Evolutionary conservation across 768 basidiomycete species (phyloP), one percentile per base, ranked within the genome.

Genomic region (Amanita fuliginea): DNA sequence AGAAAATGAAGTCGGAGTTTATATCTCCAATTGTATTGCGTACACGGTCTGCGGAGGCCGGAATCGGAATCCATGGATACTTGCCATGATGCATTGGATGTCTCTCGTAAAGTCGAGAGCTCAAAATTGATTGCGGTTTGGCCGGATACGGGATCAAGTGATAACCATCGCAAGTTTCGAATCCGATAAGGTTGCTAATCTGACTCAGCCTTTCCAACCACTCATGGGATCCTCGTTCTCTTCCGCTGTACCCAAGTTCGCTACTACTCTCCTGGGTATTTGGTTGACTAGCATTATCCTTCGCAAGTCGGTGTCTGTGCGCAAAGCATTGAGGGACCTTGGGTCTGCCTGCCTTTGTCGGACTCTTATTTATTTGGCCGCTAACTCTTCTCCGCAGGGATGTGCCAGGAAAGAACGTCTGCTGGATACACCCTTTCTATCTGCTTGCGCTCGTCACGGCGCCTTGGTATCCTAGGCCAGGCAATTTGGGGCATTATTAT

Each of bases 401-500:
- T 18, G 37, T 21, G 5, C 48, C 48, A 4, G 47, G 48, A 41
- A 36, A 28, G 6, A 28, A 8, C 7, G 19, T 49, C 30, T 4
- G 32, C 5, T 42, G 37, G 48, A 16, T 72, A 24, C 53, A 63
- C 33, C 71, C 73, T 0, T 64, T 67, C 36, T 54, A 61, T 2
- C 16, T 59, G 6, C 0, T 59, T 1, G 45, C 65, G 4, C 33
- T 68, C 6, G 37, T 62, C 0, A 1, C 64, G 0, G 70, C 60
- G 0, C 42, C 60, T 1, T 54, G 53, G 16, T 73, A 66, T 49
- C 73, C 72, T 16, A 42, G 41, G 1, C 57, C 62, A 22, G 61
- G 60, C 7, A 59, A 62, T 43, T 54, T 60, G 6, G 73, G 66
- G 5, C 58, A 60, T 22, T 67, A 62, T 30, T 64, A 52, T 21